Conservation (phyloP, 208 protist species). For the Acanthamoeba lugdunensis region DNA sequence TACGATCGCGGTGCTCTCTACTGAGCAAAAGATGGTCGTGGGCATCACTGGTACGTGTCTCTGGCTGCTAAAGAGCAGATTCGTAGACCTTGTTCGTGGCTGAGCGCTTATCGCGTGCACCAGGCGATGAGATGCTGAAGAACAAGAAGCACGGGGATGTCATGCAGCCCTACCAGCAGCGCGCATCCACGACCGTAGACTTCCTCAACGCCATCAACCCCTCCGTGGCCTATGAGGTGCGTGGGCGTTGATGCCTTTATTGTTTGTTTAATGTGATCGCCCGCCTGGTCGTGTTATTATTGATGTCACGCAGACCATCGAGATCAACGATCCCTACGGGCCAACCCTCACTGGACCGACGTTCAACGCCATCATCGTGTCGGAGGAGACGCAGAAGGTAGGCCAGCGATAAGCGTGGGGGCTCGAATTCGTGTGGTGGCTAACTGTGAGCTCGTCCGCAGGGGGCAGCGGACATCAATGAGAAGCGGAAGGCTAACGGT, state of each 20-base stretch:
- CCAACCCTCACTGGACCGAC: slow-evolving; percentile 11
- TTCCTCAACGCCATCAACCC: slow-evolving; percentile 51
- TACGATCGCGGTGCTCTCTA: slow-evolving; percentile 7
- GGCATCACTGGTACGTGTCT: slow-evolving; percentile 26
- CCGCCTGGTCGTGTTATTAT: not conserved
- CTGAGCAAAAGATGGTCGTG: slow-evolving; percentile 7
- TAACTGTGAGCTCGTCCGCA: not conserved
- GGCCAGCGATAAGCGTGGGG: not conserved
- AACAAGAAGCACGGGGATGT: slow-evolving; percentile 62
- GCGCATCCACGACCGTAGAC: not conserved
- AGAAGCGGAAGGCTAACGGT: slow-evolving; percentile 37
- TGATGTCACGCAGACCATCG: not conserved
- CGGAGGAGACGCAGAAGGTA: slow-evolving; percentile 28
- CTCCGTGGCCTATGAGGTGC: slow-evolving; percentile 19
- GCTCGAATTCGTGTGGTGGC: not conserved
- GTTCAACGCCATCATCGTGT: slow-evolving; percentile 52
- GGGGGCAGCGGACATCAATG: slow-evolving; percentile 32
- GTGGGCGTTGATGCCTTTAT: not conserved
- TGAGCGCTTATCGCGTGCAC: no score
- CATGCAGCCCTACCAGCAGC: slow-evolving; percentile 49
- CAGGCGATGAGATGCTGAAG: slow-evolving; percentile 65
- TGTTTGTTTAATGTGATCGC: not conserved
- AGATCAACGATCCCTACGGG: slow-evolving; percentile 57
- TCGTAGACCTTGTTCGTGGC: no score
- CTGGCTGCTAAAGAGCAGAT: not conserved